These are phyloP conservation scores for Pseudopyrenochaeta lycopersici DNA, from an alignment of 2,329 filamentous ascomycete genomes.

Conservation along the genomic window DNA sequence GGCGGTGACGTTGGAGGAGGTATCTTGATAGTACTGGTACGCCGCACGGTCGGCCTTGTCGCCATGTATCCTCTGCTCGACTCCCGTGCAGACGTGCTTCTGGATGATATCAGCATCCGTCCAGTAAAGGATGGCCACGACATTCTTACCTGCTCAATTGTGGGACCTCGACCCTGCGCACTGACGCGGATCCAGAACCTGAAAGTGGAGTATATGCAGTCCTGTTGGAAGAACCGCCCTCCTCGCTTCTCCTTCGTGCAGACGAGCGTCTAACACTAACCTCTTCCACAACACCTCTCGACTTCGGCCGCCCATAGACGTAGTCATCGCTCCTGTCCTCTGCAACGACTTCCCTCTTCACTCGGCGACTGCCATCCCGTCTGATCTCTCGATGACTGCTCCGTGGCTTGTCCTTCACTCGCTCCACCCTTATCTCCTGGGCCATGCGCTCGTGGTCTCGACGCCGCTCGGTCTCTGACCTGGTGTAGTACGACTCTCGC, in stretches of 20 bases:
- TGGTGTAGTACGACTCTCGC: conserved; percentile 50
- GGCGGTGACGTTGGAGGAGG: conserved; percentile 30
- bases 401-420: conserved; percentile 38
- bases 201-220: conserved; percentile 43
- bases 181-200: conserved; percentile 42
- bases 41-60: conserved; percentile 39
- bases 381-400: conserved; percentile 39
- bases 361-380: conserved; percentile 38
- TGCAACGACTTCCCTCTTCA: conserved; percentile 33
- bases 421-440: conserved; percentile 34
- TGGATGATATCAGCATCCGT: conserved; percentile 25
- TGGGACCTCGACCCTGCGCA: conserved; percentile 39
- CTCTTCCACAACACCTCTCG: conserved; percentile 39
- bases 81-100: conserved; percentile 44
- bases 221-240: conserved; percentile 45
- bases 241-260: conserved; percentile 40
- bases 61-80: conserved; percentile 37
- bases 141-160: conserved; percentile 39
- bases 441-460: conserved; percentile 45
- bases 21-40: conserved; percentile 40
- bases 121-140: neutral
- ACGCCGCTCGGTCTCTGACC: conserved; percentile 41
- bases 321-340: conserved; percentile 41
- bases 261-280: conserved; percentile 37
- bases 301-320: conserved; percentile 41